These are phyloP conservation scores for Ceratocystis smalleyi DNA, from an alignment of 2,329 filamentous ascomycete genomes.

Conservation along the genomic window DNA sequence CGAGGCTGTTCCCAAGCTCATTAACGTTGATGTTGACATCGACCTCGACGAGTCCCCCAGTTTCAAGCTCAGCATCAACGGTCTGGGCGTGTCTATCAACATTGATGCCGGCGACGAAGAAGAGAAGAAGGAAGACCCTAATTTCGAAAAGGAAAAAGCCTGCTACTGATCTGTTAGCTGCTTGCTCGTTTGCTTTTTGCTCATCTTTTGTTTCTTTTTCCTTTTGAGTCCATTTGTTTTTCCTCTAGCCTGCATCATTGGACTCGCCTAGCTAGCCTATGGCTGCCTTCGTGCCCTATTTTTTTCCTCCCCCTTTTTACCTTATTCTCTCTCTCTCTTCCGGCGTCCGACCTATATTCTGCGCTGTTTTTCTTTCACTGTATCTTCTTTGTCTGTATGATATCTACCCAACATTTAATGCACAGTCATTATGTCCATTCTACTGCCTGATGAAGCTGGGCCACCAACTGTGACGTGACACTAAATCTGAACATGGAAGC, in stretches of 20 bases:
- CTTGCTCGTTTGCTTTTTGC: not conserved
- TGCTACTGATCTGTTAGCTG: not conserved
- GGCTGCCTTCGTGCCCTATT: not conserved
- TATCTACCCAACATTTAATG: conserved; percentile 5
- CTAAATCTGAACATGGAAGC: not conserved
- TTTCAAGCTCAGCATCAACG: conserved; percentile 13
- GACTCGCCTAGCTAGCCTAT: not conserved
- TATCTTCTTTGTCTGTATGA: conserved; percentile 10
- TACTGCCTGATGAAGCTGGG: not conserved
- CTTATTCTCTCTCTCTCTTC: not conserved
- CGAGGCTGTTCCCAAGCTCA: conserved; percentile 19
- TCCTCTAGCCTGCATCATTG: conserved; percentile 1
- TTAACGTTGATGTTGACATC: conserved; percentile 24
- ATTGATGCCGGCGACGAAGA: conserved; percentile 5
- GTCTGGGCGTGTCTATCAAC: conserved; percentile 10
- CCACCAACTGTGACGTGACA: not conserved
- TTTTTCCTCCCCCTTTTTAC: not conserved
- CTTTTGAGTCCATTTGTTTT: not conserved
- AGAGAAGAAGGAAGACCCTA: not conserved
- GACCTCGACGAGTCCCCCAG: conserved; percentile 7
- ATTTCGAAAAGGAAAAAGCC: not conserved
- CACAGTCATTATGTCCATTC: conserved; percentile 3
- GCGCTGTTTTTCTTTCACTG: not conserved
- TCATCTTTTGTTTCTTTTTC: not conserved
- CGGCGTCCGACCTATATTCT: not conserved